phyloP scores from a whole-genome alignment of 2,329 filamentous ascomycete genomes.

The Diaporthe destruens region DNA sequence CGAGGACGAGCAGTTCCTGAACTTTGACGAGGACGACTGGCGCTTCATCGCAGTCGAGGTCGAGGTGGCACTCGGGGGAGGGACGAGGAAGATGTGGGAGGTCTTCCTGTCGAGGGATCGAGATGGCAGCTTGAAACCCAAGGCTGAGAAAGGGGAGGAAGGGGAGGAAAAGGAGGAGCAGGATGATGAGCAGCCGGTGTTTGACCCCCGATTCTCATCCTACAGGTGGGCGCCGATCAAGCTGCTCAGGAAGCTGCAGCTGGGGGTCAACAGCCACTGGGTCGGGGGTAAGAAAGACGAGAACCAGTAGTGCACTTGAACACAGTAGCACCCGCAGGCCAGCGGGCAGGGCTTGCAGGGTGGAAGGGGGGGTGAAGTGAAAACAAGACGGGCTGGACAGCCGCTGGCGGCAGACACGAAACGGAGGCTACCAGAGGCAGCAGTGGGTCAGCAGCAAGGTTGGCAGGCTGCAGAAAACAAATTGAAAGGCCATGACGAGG shows the following conservation, averaged over 20 bases:
- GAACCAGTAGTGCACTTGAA: slow-evolving; percentile 20
- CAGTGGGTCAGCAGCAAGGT: background rate
- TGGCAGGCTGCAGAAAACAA: slow-evolving; percentile 31
- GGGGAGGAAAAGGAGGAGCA: slow-evolving; percentile 49
- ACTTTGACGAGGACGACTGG: slow-evolving; percentile 54
- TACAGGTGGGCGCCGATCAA: slow-evolving; percentile 52
- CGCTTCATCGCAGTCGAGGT: slow-evolving; percentile 59
- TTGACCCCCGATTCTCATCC: slow-evolving; percentile 42
- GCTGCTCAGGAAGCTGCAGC: slow-evolving; percentile 55
- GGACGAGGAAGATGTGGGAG: slow-evolving; percentile 39
- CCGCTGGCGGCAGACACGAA: background rate
- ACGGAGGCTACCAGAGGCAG: background rate
- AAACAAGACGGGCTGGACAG: background rate
- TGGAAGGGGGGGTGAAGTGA: background rate
- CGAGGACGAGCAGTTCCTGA: slow-evolving; percentile 59
- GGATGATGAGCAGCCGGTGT: slow-evolving; percentile 43
- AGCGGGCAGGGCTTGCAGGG: no score
- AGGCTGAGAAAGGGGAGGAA: slow-evolving; percentile 37
- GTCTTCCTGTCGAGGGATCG: slow-evolving; percentile 42
- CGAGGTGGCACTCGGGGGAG: slow-evolving; percentile 41
- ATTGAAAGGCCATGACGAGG: slow-evolving; percentile 7
- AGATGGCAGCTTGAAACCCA: slow-evolving; percentile 42
- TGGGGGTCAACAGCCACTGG: slow-evolving; percentile 62
- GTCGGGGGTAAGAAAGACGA: slow-evolving; percentile 52
- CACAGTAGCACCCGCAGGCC: slow-evolving; percentile 11